Evolutionary conservation across 106 monocot species (phyloP).

Genomic region (Dactylorhiza incarnata): DNA sequence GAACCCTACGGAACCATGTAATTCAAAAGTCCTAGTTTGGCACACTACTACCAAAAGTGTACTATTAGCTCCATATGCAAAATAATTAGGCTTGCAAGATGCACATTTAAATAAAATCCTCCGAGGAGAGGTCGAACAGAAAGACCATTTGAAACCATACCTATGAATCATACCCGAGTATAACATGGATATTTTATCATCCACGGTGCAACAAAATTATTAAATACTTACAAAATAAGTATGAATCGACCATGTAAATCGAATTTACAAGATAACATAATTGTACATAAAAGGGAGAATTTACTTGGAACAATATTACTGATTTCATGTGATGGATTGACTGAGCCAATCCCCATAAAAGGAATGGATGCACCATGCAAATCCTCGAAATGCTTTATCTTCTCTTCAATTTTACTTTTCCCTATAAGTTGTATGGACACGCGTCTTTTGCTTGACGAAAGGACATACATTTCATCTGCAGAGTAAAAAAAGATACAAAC

Average conservation of each 20-base stretch:
- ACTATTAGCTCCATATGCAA: not conserved
- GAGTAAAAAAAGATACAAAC: not conserved
- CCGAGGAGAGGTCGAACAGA: not conserved
- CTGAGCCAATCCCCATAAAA: conserved; percentile 67
- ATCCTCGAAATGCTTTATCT: conserved; percentile 54
- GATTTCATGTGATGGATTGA: conserved; percentile 46
- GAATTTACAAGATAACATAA: conserved; percentile 3
- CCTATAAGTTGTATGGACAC: conserved; percentile 72
- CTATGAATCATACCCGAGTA: not conserved
- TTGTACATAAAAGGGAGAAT: not conserved
- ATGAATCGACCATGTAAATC: not conserved
- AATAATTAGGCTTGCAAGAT: not conserved
- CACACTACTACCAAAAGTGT: not conserved
- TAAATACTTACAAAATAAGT: not conserved
- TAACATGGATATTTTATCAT: not conserved
- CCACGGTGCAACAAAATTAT: not conserved
- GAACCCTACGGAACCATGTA: not conserved
- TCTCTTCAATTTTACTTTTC: conserved; percentile 64
- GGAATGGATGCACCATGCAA: conserved; percentile 42
- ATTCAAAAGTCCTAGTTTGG: not conserved
- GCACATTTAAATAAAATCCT: not conserved
- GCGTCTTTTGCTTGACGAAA: conserved; percentile 62
- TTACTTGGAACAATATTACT: conserved; percentile 60
- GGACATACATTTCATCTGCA: conserved; percentile 99
- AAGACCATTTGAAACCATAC: not conserved